Evolutionary conservation across 768 basidiomycete genomes (phyloP).

Genomic region (Pluteus cervinus): DNA sequence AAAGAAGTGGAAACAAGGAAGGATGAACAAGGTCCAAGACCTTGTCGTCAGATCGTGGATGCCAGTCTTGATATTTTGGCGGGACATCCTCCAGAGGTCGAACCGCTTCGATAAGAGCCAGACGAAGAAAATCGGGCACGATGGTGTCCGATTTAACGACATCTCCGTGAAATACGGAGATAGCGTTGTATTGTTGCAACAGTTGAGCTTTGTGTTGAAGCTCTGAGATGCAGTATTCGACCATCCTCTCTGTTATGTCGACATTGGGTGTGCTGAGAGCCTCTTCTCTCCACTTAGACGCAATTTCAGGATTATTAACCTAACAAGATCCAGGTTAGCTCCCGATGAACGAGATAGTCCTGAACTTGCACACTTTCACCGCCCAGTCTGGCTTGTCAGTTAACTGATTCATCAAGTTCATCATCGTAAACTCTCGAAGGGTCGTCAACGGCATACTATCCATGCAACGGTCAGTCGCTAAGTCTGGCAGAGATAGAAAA

Average conservation of each 20-base stretch:
- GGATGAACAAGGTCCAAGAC: constrained; percentile 43
- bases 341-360: too few relatives aligned
- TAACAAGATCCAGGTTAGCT: too few relatives aligned
- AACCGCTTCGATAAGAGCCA: constrained; percentile 18
- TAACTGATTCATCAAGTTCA: constrained; percentile 17
- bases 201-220: constrained; percentile 17
- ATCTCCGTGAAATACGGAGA: constrained; percentile 16
- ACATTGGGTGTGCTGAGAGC: background rate
- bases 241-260: constrained; percentile 13
- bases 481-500: too few relatives aligned
- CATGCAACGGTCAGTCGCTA: too few relatives aligned
- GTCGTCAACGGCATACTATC: constrained; percentile 11
- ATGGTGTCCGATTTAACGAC: constrained; percentile 24
- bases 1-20: constrained; percentile 33
- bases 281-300: too few relatives aligned
- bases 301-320: too few relatives aligned
- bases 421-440: constrained; percentile 18
- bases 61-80: constrained; percentile 35
- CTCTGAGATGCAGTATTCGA: constrained; percentile 16
- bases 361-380: constrained; percentile 17
- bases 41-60: constrained; percentile 34
- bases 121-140: constrained; percentile 17
- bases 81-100: constrained; percentile 28
- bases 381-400: constrained; percentile 21
- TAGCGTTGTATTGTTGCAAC: too few relatives aligned